Base-by-base conservation (phyloP, 768 basidiomycete genomes). In the Amyloporia xantha region DNA sequence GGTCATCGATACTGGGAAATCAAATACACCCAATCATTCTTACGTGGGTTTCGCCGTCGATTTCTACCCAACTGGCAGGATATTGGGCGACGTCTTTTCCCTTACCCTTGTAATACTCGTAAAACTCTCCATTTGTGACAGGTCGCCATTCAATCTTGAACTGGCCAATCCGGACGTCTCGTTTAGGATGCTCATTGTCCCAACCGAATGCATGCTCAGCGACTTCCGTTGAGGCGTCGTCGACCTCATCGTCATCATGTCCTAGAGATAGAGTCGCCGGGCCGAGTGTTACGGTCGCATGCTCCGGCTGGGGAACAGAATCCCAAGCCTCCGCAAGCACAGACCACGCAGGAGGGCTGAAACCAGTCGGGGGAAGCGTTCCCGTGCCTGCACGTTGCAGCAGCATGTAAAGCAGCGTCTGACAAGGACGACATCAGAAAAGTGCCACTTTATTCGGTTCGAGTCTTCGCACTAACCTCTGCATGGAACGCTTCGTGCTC, bases 341-440 rank as follows among this genome's bases (percentile, higher is more conserved):
- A 1, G 70, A 66, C 83, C 91, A 98, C 5, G 79, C 72, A 0
- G 96, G 96, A 0, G 71, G 59, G 2, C 78, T 66, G 61, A 93
- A 91, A 2, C 81, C 85, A 0, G 74, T 70, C 0, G 96, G 94
- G 4, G 91, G 79, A 35, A 88, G 72, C 2, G 91, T 90, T 2
- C 88, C 86, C 0, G 71, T 78, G 33, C 86, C 87, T 15, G 86
- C 79, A 40, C 81, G 77, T 62, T 92, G 95, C 3, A 94, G 62
- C 10, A 95, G 79, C 91, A 97, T 97, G 66, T 97, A 98, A 2
- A 98, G 71, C 21, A 98, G 71, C 0, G 96, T 99, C 75, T 81
- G 44, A 17, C 15, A 6, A 44, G 28, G 7, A 6, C 37, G 58
- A 20, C 37, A 28, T 19, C 23, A 21, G 15, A 38, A 43, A 20